Conservation (phyloP, 176 grass and related monocot genomes). For the Triticum dicoccoides region DNA sequence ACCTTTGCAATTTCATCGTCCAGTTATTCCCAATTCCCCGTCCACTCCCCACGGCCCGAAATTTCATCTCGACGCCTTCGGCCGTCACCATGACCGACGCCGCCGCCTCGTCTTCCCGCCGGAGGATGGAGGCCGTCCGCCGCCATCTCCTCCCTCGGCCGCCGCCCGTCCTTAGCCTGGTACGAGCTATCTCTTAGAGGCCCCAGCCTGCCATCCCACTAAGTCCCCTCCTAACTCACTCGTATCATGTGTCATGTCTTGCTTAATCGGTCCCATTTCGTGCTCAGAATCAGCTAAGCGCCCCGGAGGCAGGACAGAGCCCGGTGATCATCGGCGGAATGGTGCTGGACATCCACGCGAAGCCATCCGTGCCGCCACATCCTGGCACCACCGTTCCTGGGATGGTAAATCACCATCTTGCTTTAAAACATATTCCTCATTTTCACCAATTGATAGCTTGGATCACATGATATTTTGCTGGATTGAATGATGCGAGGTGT, state of each 20-base stretch:
- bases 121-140: conserved; percentile 45
- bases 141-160: conserved; percentile 43
- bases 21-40: too few relatives aligned
- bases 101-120: conserved; percentile 10
- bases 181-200: neutral
- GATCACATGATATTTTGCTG: neutral
- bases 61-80: too few relatives aligned
- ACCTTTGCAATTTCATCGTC: too few relatives aligned
- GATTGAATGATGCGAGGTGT: neutral
- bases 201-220: neutral
- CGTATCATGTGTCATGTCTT: neutral
- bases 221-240: neutral
- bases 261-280: neutral
- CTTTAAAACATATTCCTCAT: neutral
- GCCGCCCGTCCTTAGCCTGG: conserved; percentile 9
- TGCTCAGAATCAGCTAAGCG: conserved; percentile 30
- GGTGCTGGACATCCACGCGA: conserved; percentile 73
- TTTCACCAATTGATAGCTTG: neutral
- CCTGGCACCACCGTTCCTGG: conserved; percentile 64
- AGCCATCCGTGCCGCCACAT: conserved; percentile 41
- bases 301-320: neutral
- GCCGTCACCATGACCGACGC: conserved; percentile 19
- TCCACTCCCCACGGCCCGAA: too few relatives aligned
- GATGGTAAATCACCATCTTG: conserved; percentile 30
- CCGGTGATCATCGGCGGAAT: conserved; percentile 72